Evolutionary conservation across 306 rosid species (phyloP).

Genomic region (Lithocarpus polystachyus): DNA sequence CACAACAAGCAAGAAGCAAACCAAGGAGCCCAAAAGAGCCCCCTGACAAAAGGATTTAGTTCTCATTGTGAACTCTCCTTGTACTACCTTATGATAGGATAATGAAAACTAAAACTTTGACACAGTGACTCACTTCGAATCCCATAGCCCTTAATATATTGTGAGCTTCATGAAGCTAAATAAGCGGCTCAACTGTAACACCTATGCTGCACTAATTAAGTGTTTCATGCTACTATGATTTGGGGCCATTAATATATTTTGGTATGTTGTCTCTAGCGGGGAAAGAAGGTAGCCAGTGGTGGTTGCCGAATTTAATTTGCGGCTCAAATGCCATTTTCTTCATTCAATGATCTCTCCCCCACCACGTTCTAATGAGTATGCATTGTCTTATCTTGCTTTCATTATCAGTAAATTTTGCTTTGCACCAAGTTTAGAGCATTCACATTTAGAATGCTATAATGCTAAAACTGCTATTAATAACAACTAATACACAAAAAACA

Average conservation of each 20-base stretch:
- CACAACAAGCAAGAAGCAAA: background rate
- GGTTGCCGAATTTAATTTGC: background rate
- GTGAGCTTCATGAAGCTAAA: background rate
- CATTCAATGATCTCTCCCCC: background rate
- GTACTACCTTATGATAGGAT: background rate
- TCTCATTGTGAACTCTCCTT: slow-evolving; percentile 15
- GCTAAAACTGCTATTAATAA: too few species aligned
- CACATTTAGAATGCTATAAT: too few species aligned
- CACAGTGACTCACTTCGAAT: background rate
- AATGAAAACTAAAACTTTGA: background rate
- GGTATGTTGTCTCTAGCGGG: too few species aligned
- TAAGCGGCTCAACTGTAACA: background rate
- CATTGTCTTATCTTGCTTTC: too few species aligned
- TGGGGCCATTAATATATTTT: background rate
- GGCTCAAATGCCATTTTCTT: background rate
- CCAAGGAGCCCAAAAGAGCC: background rate
- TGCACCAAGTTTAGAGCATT: too few species aligned
- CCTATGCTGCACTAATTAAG: background rate
- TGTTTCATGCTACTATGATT: background rate
- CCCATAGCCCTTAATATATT: background rate
- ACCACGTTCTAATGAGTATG: too few species aligned
- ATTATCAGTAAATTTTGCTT: too few species aligned
- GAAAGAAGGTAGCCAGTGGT: background rate
- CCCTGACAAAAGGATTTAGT: background rate
- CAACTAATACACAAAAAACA: too few species aligned